A percentile compares a stretch with the other conserved stretches of the same genome.
Conservation (phyloP, 208 protist species). For the Porcisia deanei region DNA sequence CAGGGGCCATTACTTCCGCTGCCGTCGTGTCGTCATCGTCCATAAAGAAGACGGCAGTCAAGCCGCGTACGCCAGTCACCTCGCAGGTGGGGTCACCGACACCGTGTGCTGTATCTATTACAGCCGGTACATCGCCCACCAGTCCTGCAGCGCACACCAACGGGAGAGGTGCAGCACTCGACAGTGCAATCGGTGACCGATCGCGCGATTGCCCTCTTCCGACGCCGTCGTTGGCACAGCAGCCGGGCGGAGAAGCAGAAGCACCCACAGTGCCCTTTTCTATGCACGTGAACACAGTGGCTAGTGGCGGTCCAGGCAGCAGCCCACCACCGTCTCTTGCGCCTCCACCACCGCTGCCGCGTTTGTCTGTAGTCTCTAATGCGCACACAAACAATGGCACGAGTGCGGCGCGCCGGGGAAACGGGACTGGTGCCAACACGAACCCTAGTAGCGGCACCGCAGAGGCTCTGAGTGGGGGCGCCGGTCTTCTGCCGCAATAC, state of each 20-base stretch:
- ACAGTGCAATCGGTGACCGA: constrained; percentile 6
- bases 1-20: not conserved
- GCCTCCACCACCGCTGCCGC: not conserved
- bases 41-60: constrained; percentile 1
- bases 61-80: not conserved
- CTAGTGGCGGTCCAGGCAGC: constrained; percentile 1
- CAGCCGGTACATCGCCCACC: constrained; percentile 7
- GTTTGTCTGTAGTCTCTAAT: not conserved
- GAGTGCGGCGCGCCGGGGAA: constrained; percentile 1
- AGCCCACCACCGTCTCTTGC: not conserved
- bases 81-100: not conserved
- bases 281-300: not conserved
- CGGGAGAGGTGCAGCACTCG: not conserved
- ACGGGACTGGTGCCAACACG: constrained; percentile 6
- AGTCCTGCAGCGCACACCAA: not conserved
- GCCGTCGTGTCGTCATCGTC: constrained; percentile 2
- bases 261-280: not conserved
- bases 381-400: not conserved
- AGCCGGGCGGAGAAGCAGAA: not conserved
- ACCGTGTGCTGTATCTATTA: not conserved
- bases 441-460: constrained; percentile 3
- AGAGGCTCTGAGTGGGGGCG: constrained; percentile 7
- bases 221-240: not conserved
- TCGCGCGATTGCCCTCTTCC: not conserved
- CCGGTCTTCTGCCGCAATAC: constrained; percentile 14